A percentile compares a stretch with the other conserved stretches of the same genome.
Evolutionary conservation across 345 rosid genomes (phyloP).

Genomic region (Gossypium raimondii): DNA sequence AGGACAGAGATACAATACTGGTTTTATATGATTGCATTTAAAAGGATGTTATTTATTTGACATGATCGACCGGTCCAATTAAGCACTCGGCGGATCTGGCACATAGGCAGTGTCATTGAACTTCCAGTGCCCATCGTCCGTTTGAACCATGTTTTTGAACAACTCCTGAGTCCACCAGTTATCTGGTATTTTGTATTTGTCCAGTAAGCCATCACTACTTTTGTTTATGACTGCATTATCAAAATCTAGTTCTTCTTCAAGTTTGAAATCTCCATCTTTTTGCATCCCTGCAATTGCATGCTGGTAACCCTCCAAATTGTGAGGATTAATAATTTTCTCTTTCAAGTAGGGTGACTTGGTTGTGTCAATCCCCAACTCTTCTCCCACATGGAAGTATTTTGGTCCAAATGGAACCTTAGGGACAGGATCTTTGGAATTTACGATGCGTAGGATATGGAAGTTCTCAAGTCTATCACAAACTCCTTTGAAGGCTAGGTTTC

Average conservation of each 20-base stretch:
- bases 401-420: conserved; percentile 33
- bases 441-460: conserved; percentile 32
- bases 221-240: conserved; percentile 15
- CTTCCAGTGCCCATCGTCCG: conserved; percentile 12
- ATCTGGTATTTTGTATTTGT: neutral
- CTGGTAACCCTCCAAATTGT: conserved; percentile 17
- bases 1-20: neutral
- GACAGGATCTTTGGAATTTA: conserved; percentile 30
- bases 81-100: conserved; percentile 11
- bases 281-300: conserved; percentile 26
- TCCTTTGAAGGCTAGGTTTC: neutral
- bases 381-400: conserved; percentile 14
- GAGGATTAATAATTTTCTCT: neutral
- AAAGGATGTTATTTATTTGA: neutral
- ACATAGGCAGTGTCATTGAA: neutral
- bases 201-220: neutral
- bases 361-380: conserved; percentile 13
- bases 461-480: neutral
- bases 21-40: neutral
- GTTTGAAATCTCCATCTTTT: neutral
- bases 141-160: conserved; percentile 16
- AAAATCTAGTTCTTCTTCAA: conserved; percentile 9
- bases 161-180: conserved; percentile 14
- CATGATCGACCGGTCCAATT: neutral
- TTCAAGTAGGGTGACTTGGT: conserved; percentile 12